Conservation (phyloP, 768 basidiomycete genomes). For the Crassisporium funariophilum region DNA sequence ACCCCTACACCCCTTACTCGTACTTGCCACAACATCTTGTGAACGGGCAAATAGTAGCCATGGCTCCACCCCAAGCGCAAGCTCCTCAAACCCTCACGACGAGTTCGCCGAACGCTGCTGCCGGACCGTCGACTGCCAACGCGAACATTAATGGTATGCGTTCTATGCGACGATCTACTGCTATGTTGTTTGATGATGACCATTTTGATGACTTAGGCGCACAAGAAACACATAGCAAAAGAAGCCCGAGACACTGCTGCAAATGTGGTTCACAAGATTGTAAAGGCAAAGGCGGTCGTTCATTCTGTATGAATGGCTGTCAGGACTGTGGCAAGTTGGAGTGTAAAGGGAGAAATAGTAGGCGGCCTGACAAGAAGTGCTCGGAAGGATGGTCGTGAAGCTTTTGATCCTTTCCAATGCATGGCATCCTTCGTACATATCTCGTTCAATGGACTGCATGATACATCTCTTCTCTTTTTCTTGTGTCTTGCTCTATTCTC, state of each 20-base stretch:
- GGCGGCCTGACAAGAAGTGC: conserved; percentile 76
- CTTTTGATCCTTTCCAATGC: too few relatives aligned
- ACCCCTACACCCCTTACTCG: conserved; percentile 30
- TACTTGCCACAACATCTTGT: conserved; percentile 27
- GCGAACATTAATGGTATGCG: background rate
- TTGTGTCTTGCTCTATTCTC: too few relatives aligned
- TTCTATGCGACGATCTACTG: background rate
- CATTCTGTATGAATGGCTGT: conserved; percentile 72
- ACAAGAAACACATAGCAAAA: conserved; percentile 48
- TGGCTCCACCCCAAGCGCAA: conserved; percentile 11
- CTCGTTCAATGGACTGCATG: too few relatives aligned
- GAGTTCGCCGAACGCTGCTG: conserved; percentile 12
- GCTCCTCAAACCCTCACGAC: conserved; percentile 2
- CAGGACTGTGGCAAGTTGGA: conserved; percentile 84
- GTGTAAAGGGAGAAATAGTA: conserved; percentile 76
- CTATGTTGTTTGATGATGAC: background rate
- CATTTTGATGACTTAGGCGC: conserved; percentile 17
- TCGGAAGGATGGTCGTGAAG: conserved; percentile 50
- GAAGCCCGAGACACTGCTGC: conserved; percentile 74
- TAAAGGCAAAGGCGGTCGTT: conserved; percentile 80
- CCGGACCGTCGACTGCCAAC: background rate
- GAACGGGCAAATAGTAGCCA: conserved; percentile 24
- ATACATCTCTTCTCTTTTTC: too few relatives aligned
- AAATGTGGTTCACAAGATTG: conserved; percentile 83
- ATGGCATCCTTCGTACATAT: too few relatives aligned